These are phyloP conservation scores for Veloporphyrellus conicus DNA, from an alignment of 1,284 basidiomycete species.

Conservation along the genomic window DNA sequence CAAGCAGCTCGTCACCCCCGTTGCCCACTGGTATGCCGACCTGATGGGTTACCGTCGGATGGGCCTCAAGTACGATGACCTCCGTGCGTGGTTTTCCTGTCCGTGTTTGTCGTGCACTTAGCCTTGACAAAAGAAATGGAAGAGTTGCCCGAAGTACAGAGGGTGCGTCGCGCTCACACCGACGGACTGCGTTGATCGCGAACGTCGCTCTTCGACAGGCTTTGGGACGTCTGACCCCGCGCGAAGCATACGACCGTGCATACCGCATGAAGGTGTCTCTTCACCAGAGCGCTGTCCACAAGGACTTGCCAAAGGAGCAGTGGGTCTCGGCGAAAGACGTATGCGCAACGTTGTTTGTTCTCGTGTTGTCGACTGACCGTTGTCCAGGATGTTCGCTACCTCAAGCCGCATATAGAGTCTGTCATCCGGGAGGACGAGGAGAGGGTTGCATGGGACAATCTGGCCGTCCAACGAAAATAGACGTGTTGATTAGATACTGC, in stretches of 20 bases:
- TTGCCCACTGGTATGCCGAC: slow-evolving; percentile 84
- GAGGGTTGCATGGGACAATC: slow-evolving; percentile 80
- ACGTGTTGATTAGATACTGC: slow-evolving; percentile 26
- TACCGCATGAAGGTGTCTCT: slow-evolving; percentile 83
- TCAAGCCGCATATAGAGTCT: slow-evolving; percentile 75
- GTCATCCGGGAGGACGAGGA: slow-evolving; percentile 79
- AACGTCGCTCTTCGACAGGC: slow-evolving; percentile 50
- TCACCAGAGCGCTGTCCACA: slow-evolving; percentile 75
- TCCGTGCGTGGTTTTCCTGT: slow-evolving; percentile 53
- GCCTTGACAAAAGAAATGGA: slow-evolving; percentile 63
- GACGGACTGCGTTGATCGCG: background rate
- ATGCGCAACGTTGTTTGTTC: slow-evolving; percentile 1
- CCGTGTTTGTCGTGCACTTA: slow-evolving; percentile 5
- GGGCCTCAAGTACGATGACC: slow-evolving; percentile 94
- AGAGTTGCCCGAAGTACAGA: slow-evolving; percentile 81
- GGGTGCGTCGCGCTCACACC: slow-evolving; percentile 48
- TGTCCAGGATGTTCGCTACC: slow-evolving; percentile 84
- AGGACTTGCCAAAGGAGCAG: slow-evolving; percentile 78
- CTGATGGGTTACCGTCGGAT: slow-evolving; percentile 82
- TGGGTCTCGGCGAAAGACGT: slow-evolving; percentile 83
- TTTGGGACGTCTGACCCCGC: slow-evolving; percentile 72
- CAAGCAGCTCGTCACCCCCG: slow-evolving; percentile 65
- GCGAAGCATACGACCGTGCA: slow-evolving; percentile 85
- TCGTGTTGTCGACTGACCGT: slow-evolving; percentile 1
- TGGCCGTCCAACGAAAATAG: slow-evolving; percentile 63